These are phyloP conservation scores for Plectosphaerella sp. DNA, from an alignment of 2,329 filamentous ascomycete species.

Conservation along the genomic window DNA sequence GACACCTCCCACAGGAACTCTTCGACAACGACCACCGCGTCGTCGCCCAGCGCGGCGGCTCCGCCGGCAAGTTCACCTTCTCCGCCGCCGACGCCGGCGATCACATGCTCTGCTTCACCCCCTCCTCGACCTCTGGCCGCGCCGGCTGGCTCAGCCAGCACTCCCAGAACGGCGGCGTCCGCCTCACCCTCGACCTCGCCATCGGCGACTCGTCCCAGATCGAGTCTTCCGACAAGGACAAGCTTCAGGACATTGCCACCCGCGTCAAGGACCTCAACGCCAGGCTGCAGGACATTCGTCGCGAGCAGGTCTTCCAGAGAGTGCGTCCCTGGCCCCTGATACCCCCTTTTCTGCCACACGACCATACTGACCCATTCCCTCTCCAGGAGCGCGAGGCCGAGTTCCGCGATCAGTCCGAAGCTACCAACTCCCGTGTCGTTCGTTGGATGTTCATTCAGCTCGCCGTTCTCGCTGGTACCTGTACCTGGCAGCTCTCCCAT, in stretches of 20 bases:
- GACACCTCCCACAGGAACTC: slow-evolving; percentile 55
- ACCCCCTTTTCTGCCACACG: not conserved
- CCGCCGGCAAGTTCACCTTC: slow-evolving; percentile 88
- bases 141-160: slow-evolving; percentile 67
- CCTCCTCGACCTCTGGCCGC: slow-evolving; percentile 66
- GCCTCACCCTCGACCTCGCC: slow-evolving; percentile 81
- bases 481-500: slow-evolving; percentile 95
- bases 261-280: slow-evolving; percentile 87
- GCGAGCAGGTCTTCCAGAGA: slow-evolving; percentile 95
- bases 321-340: slow-evolving; percentile 43
- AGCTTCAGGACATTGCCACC: slow-evolving; percentile 83
- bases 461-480: slow-evolving; percentile 77
- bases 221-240: slow-evolving; percentile 88
- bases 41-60: slow-evolving; percentile 75
- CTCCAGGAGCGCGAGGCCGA: slow-evolving; percentile 89
- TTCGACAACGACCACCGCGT: slow-evolving; percentile 98
- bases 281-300: slow-evolving; percentile 78
- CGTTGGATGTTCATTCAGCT: slow-evolving; percentile 93
- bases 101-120: slow-evolving; percentile 92
- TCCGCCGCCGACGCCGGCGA: slow-evolving; percentile 90
- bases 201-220: slow-evolving; percentile 94
- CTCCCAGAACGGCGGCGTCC: slow-evolving; percentile 69
- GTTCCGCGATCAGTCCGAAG: slow-evolving; percentile 95
- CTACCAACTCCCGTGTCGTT: slow-evolving; percentile 85
- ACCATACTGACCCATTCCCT: not conserved